Percentiles rank a stretch among this genome's conserved stretches.
Evolutionary conservation across 768 basidiomycete species (phyloP).

Genomic region (Auricularia auricula-judae): DNA sequence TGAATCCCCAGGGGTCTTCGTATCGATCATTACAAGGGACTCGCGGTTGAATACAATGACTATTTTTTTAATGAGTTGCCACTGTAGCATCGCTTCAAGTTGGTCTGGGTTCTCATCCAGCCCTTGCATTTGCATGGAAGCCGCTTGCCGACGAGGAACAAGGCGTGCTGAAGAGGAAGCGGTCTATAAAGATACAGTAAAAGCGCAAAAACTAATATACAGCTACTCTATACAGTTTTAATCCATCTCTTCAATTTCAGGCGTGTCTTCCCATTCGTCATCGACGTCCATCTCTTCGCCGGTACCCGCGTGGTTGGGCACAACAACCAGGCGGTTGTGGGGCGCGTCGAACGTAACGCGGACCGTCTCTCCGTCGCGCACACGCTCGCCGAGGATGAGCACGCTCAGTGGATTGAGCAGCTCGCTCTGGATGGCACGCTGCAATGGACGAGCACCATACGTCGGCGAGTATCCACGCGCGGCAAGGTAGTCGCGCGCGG

Average conservation of each 20-base stretch:
- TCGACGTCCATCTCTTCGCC: constrained; percentile 50
- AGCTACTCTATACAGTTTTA: constrained; percentile 13
- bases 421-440: constrained; percentile 84
- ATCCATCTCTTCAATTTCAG: constrained; percentile 65
- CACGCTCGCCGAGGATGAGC: constrained; percentile 70
- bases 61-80: no score
- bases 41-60: no score
- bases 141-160: no score
- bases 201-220: no score
- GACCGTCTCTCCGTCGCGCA: constrained; percentile 74
- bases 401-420: constrained; percentile 84
- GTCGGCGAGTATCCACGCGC: constrained; percentile 70
- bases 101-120: no score
- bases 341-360: constrained; percentile 70
- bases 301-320: constrained; percentile 70
- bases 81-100: no score
- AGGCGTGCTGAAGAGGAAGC: no score
- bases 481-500: constrained; percentile 63
- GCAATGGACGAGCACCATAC: constrained; percentile 89
- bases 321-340: constrained; percentile 64
- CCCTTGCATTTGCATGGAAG: no score
- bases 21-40: no score
- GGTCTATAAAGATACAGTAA: no score
- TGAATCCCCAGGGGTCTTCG: no score
- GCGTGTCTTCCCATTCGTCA: constrained; percentile 36